Conservation (phyloP, 2,329 filamentous ascomycete species). For the Acrodontium crateriforme region DNA sequence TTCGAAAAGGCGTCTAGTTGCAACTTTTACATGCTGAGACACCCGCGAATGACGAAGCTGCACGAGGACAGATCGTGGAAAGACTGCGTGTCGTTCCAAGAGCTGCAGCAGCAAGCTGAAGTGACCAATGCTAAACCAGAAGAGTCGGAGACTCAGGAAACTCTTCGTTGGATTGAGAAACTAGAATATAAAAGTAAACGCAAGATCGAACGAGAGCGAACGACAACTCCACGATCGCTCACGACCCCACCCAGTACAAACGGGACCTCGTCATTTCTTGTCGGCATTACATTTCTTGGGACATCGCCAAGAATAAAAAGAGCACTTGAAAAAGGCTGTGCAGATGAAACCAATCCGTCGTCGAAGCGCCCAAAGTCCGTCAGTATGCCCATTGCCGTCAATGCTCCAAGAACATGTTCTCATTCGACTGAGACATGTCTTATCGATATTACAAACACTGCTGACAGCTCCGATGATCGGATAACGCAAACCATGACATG, state of each 20-base stretch:
- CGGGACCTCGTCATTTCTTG: background rate
- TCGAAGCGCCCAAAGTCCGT: too few relatives aligned
- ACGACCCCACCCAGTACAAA: constrained; percentile 1
- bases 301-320: too few relatives aligned
- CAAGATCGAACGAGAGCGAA: constrained; percentile 16
- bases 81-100: constrained; percentile 54
- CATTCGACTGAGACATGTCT: too few relatives aligned
- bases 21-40: constrained; percentile 60
- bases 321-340: too few relatives aligned
- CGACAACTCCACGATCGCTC: constrained; percentile 7
- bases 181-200: constrained; percentile 33
- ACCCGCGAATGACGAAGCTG: constrained; percentile 62
- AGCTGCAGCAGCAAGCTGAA: constrained; percentile 54
- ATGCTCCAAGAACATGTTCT: too few relatives aligned
- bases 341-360: too few relatives aligned
- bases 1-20: constrained; percentile 61
- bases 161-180: constrained; percentile 45
- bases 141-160: constrained; percentile 46
- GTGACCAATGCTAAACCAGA: constrained; percentile 38
- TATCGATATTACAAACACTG: too few relatives aligned
- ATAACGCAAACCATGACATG: too few relatives aligned
- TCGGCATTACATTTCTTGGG: too few relatives aligned
- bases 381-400: too few relatives aligned
- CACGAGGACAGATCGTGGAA: constrained; percentile 60
- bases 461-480: too few relatives aligned